Percentiles rank a stretch among this genome's conserved stretches.
These are phyloP conservation scores for Butyriboletus loyo DNA, from an alignment of 768 basidiomycete genomes.

Conservation along the genomic window DNA sequence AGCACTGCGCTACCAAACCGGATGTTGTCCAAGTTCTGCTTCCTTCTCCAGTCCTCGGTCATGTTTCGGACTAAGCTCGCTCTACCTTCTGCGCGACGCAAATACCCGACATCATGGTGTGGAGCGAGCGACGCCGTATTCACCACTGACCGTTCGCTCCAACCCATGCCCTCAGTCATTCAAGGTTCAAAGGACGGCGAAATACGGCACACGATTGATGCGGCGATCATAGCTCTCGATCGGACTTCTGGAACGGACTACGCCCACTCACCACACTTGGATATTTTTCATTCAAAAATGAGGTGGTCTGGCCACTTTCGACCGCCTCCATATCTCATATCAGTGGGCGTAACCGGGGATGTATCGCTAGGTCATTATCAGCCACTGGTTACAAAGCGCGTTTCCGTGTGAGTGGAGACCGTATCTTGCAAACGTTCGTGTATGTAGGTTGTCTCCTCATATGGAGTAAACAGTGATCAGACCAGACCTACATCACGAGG, in stretches of 20 bases:
- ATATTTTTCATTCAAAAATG: slow-evolving; percentile 25
- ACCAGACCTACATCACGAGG: background rate
- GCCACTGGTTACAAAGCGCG: slow-evolving; percentile 4
- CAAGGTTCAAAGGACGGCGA: slow-evolving; percentile 11
- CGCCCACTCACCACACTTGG: slow-evolving; percentile 14
- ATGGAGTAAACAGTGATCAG: slow-evolving; percentile 8
- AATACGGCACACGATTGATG: slow-evolving; percentile 9
- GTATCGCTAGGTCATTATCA: slow-evolving; percentile 4
- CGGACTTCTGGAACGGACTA: slow-evolving; percentile 12
- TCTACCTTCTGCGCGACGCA: background rate
- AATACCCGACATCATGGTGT: background rate
- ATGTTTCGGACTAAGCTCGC: background rate
- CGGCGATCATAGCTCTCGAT: slow-evolving; percentile 26
- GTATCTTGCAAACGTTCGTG: background rate
- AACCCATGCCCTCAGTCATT: slow-evolving; percentile 7
- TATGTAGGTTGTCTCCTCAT: background rate
- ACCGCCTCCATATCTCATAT: slow-evolving; percentile 15
- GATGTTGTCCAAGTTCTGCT: background rate
- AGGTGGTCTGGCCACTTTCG: slow-evolving; percentile 10
- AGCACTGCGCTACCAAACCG: background rate
- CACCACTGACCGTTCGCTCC: background rate
- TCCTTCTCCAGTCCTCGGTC: slow-evolving; percentile 6
- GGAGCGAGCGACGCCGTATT: background rate
- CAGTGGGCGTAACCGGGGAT: slow-evolving; percentile 4
- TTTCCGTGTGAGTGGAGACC: slow-evolving; percentile 10